Percentiles rank a stretch among this genome's conserved stretches.
Conservation (phyloP, 768 basidiomycete genomes). For the Collybia sordida region DNA sequence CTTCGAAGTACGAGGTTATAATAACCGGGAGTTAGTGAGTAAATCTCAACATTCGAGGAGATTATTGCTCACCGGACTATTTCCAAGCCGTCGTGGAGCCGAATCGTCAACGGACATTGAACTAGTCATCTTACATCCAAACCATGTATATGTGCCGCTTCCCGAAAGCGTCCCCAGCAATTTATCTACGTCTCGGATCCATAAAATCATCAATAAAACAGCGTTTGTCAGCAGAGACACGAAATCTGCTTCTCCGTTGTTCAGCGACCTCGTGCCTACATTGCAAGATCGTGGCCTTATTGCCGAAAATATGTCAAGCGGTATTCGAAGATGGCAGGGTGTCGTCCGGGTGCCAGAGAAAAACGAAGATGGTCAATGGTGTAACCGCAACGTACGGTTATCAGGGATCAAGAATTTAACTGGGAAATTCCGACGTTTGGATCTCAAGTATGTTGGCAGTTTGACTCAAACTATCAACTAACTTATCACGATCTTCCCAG, state of each 20-base stretch:
- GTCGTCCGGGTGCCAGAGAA: constrained; percentile 46
- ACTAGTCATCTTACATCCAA: constrained; percentile 46
- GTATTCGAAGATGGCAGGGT: constrained; percentile 48
- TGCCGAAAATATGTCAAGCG: constrained; percentile 30
- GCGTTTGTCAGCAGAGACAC: not conserved
- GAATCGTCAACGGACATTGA: constrained; percentile 33
- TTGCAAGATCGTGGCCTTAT: constrained; percentile 47
- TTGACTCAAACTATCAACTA: not conserved
- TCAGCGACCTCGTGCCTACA: constrained; percentile 37
- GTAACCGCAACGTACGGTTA: constrained; percentile 21
- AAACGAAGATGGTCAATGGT: constrained; percentile 16
- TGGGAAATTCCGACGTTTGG: constrained; percentile 39
- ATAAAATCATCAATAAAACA: not conserved
- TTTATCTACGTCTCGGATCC: not conserved
- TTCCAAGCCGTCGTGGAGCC: constrained; percentile 47
- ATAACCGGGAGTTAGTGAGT: constrained; percentile 62
- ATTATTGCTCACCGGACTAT: not conserved
- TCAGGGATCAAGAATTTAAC: constrained; percentile 21
- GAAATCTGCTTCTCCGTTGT: constrained; percentile 12
- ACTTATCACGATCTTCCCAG: constrained; percentile 21
- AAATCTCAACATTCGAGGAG: not conserved
- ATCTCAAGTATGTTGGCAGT: constrained; percentile 34
- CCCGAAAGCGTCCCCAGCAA: constrained; percentile 23
- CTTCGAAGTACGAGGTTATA: constrained; percentile 46
- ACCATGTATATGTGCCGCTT: constrained; percentile 40